A percentile compares a stretch with the other conserved stretches of the same genome.
These are phyloP conservation scores for Termitomyces heimii DNA, from an alignment of 768 basidiomycete genomes.

Conservation along the genomic window DNA sequence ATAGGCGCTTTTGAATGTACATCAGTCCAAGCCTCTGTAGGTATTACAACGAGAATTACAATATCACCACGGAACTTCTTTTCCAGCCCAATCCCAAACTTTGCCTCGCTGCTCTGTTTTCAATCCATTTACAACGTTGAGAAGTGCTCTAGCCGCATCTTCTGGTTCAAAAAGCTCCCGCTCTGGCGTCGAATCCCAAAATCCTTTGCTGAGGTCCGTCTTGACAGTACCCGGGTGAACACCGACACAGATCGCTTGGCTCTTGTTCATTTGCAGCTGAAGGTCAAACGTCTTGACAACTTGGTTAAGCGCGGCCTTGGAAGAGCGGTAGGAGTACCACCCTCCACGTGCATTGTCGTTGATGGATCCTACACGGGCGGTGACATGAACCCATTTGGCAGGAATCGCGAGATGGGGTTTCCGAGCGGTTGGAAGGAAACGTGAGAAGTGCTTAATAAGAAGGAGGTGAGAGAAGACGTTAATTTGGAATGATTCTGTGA, in stretches of 20 bases:
- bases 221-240: conserved; percentile 58
- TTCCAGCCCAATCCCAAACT: conserved; percentile 55
- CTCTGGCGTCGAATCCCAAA: conserved; percentile 36
- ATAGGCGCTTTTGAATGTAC: neutral
- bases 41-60: neutral
- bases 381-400: conserved; percentile 55
- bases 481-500: conserved; percentile 44
- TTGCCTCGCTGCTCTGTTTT: conserved; percentile 36
- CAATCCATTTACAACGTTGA: conserved; percentile 38
- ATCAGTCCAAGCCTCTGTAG: no score
- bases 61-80: conserved; percentile 35
- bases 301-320: conserved; percentile 60
- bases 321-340: conserved; percentile 59
- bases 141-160: conserved; percentile 40
- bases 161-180: conserved; percentile 43
- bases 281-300: conserved; percentile 56
- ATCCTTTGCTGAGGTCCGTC: conserved; percentile 51
- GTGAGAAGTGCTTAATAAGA: conserved; percentile 56
- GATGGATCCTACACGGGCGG: conserved; percentile 54
- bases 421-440: conserved; percentile 41
- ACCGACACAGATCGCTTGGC: conserved; percentile 45
- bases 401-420: conserved; percentile 20
- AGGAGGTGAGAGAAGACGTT: conserved; percentile 58
- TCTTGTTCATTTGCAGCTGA: conserved; percentile 41
- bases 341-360: conserved; percentile 52